Conservation (phyloP, 1,284 basidiomycete genomes). For the Omphalotus olearius region DNA sequence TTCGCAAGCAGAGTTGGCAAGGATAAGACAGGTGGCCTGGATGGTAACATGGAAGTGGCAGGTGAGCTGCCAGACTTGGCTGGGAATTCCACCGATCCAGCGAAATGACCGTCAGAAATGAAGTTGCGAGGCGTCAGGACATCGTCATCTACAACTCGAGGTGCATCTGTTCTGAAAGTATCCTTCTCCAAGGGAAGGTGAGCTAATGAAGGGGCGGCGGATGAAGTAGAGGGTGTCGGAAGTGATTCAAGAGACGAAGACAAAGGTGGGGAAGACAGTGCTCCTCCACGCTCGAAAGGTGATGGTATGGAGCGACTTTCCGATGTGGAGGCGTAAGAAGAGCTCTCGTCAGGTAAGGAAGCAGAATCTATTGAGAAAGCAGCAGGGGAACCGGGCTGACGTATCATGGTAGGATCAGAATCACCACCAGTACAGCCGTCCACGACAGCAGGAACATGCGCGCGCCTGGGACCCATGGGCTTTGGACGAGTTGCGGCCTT, state of each 20-base stretch:
- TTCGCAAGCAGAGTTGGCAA: slow-evolving; percentile 29
- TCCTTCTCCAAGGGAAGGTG: slow-evolving; percentile 29
- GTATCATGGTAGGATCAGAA: not conserved
- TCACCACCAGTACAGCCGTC: not conserved
- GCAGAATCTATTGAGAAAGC: slow-evolving; percentile 24
- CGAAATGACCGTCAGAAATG: slow-evolving; percentile 5
- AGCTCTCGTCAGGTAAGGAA: slow-evolving; percentile 24
- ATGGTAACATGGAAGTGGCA: slow-evolving; percentile 22
- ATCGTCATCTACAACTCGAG: slow-evolving; percentile 15
- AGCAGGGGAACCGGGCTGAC: slow-evolving; percentile 9
- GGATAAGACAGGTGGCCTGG: slow-evolving; percentile 30
- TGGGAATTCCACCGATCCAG: slow-evolving; percentile 34
- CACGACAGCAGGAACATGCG: slow-evolving; percentile 5
- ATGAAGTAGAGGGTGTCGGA: slow-evolving; percentile 35
- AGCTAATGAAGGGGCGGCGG: slow-evolving; percentile 33
- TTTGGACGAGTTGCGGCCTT: slow-evolving; percentile 6
- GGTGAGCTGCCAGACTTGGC: slow-evolving; percentile 19
- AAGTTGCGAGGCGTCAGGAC: slow-evolving; percentile 11
- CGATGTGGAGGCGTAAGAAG: slow-evolving; percentile 33
- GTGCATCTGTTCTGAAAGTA: slow-evolving; percentile 14
- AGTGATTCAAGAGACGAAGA: slow-evolving; percentile 45
- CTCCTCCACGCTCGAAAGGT: slow-evolving; percentile 12
- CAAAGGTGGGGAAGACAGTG: slow-evolving; percentile 28
- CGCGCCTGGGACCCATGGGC: slow-evolving; percentile 15
- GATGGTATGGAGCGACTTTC: slow-evolving; percentile 26